Conservation (phyloP, 2,329 filamentous ascomycete genomes). For the Xylariaceae sp. region DNA sequence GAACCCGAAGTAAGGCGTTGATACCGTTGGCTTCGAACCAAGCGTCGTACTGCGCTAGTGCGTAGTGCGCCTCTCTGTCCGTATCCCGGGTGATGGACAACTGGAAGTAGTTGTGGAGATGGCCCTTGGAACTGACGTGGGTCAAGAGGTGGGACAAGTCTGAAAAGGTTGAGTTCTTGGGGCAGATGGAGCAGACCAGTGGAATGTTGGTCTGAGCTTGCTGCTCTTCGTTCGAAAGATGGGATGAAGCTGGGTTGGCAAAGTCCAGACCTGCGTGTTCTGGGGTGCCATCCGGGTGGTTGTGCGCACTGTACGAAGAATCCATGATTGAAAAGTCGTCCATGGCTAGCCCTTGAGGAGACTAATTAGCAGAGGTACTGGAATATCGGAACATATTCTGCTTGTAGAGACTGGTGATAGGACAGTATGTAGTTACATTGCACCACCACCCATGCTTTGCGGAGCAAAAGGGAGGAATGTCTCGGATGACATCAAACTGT, state of each 20-base stretch:
- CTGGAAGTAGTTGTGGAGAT: constrained; percentile 77
- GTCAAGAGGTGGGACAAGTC: constrained; percentile 89
- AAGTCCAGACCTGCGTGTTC: neutral
- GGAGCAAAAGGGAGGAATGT: no score
- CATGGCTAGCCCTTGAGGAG: no score
- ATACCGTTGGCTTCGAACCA: constrained; percentile 74
- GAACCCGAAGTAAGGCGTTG: constrained; percentile 65
- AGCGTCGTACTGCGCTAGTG: constrained; percentile 61
- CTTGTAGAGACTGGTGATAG: no score
- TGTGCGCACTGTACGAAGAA: neutral
- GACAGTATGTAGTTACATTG: no score
- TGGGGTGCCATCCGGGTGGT: neutral
- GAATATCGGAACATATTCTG: no score
- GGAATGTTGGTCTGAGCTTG: constrained; percentile 39
- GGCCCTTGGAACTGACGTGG: constrained; percentile 87
- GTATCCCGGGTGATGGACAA: constrained; percentile 63
- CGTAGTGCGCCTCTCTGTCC: constrained; percentile 55
- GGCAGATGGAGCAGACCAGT: constrained; percentile 76
- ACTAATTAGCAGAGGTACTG: no score
- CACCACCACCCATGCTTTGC: no score
- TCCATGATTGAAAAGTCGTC: constrained; percentile 1
- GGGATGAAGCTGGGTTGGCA: neutral
- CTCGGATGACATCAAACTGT: no score
- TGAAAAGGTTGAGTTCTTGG: constrained; percentile 71
- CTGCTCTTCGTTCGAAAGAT: neutral